Percentiles rank a stretch among this genome's conserved stretches.
Conservation (phyloP, 1,284 basidiomycete species). For the Agroathelia rolfsii region DNA sequence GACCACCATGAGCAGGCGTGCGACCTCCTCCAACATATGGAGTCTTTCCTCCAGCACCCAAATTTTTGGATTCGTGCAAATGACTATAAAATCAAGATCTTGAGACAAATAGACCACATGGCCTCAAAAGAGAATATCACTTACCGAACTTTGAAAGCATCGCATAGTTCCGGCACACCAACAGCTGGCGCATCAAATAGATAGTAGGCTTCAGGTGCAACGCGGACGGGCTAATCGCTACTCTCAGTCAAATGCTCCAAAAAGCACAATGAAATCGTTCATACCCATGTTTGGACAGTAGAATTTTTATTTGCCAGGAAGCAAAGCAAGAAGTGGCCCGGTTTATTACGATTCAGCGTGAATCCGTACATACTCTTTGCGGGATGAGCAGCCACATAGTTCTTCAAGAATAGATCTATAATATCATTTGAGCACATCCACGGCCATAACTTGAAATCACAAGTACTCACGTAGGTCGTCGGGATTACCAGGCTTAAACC, state of each 20-base stretch:
- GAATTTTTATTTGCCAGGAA: slow-evolving; percentile 91
- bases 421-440: slow-evolving; percentile 5
- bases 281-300: slow-evolving; percentile 86
- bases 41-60: slow-evolving; percentile 66
- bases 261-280: slow-evolving; percentile 12
- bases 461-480: slow-evolving; percentile 78
- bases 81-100: slow-evolving; percentile 35
- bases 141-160: slow-evolving; percentile 90
- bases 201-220: slow-evolving; percentile 85
- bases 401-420: slow-evolving; percentile 80
- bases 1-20: slow-evolving; percentile 65
- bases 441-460: slow-evolving; percentile 1
- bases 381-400: slow-evolving; percentile 88
- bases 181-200: slow-evolving; percentile 82
- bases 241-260: slow-evolving; percentile 6
- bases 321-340: slow-evolving; percentile 89
- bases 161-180: slow-evolving; percentile 85
- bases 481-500: slow-evolving; percentile 85
- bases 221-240: slow-evolving; percentile 65
- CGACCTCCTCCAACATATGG: slow-evolving; percentile 69
- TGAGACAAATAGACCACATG: slow-evolving; percentile 14
- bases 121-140: slow-evolving; percentile 14
- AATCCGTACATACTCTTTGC: slow-evolving; percentile 95
- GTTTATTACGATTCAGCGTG: slow-evolving; percentile 80
- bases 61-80: slow-evolving; percentile 70